phyloP scores from a whole-genome alignment of 306 rosid genomes.

The Ziziphus jujuba region DNA sequence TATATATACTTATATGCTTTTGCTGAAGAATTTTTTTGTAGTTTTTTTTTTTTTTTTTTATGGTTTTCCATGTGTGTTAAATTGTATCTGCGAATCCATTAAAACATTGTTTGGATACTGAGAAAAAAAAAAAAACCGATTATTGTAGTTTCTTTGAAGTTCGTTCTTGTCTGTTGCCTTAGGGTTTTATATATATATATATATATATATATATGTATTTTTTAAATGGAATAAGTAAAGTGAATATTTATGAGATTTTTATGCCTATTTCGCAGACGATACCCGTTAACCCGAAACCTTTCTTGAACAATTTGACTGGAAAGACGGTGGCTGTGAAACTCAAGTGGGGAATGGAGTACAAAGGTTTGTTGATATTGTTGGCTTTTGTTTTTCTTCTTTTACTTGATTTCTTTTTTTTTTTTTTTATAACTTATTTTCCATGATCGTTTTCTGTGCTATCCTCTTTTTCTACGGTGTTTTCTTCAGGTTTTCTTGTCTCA shows the following conservation, averaged over 20 bases:
- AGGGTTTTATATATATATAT: too few species aligned
- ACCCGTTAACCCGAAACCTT: constrained; percentile 65
- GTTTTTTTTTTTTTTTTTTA: background rate
- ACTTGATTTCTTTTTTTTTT: background rate
- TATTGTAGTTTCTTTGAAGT: background rate
- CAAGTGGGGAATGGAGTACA: constrained; percentile 68
- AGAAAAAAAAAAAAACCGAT: too few species aligned
- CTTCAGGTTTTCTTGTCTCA: constrained; percentile 52
- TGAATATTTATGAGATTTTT: background rate
- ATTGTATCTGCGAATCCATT: too few species aligned
- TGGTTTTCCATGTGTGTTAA: too few species aligned
- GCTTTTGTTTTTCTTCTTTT: background rate
- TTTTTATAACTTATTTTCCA: background rate
- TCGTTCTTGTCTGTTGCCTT: too few species aligned
- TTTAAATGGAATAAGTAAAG: background rate
- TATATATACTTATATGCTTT: background rate
- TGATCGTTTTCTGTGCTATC: background rate
- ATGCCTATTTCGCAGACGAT: constrained; percentile 38
- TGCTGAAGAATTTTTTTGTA: too few species aligned
- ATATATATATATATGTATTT: too few species aligned
- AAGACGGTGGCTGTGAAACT: constrained; percentile 56
- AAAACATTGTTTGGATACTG: too few species aligned
- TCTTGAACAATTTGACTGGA: constrained; percentile 62
- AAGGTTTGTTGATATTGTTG: constrained; percentile 29
- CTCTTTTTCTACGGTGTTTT: background rate